These are phyloP conservation scores for Blastobotrys illinoisensis DNA, from an alignment of 1,139 yeast genomes.

Conservation along the genomic window DNA sequence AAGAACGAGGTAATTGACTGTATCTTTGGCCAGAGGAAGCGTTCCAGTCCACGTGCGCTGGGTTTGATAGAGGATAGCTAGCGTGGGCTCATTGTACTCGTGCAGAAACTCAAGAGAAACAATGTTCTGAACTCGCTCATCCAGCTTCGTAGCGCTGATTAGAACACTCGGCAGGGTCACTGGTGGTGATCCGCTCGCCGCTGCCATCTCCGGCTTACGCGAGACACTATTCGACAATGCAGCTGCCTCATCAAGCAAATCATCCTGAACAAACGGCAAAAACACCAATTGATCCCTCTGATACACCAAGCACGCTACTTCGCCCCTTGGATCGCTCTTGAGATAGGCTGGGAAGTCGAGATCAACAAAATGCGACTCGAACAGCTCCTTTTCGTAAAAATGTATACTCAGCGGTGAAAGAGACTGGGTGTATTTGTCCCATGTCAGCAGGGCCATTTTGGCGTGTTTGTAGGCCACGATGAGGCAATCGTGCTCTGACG, in stretches of 20 bases:
- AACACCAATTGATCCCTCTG: constrained; percentile 64
- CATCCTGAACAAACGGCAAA: constrained; percentile 57
- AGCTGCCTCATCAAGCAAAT: constrained; percentile 23
- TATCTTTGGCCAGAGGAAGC: constrained; percentile 55
- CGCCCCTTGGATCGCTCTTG: constrained; percentile 59
- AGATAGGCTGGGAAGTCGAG: constrained; percentile 43
- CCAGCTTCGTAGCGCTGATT: constrained; percentile 52
- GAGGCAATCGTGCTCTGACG: constrained; percentile 39
- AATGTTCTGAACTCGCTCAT: constrained; percentile 54
- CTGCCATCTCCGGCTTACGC: neutral
- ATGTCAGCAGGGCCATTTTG: constrained; percentile 67
- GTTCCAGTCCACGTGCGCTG: constrained; percentile 73
- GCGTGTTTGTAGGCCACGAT: constrained; percentile 69
- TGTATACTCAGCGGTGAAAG: constrained; percentile 76
- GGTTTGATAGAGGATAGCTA: constrained; percentile 65
- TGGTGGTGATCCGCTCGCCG: constrained; percentile 3
- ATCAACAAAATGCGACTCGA: constrained; percentile 47
- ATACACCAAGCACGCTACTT: constrained; percentile 60
- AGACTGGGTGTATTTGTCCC: constrained; percentile 52
- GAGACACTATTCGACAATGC: neutral
- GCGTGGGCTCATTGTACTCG: constrained; percentile 74
- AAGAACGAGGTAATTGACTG: constrained; percentile 50
- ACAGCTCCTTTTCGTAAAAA: constrained; percentile 68
- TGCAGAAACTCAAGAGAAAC: constrained; percentile 63
- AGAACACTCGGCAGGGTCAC: constrained; percentile 38